phyloP scores from a whole-genome alignment of 192 early-diverging fungal genomes.

The Podochytrium sp. region DNA sequence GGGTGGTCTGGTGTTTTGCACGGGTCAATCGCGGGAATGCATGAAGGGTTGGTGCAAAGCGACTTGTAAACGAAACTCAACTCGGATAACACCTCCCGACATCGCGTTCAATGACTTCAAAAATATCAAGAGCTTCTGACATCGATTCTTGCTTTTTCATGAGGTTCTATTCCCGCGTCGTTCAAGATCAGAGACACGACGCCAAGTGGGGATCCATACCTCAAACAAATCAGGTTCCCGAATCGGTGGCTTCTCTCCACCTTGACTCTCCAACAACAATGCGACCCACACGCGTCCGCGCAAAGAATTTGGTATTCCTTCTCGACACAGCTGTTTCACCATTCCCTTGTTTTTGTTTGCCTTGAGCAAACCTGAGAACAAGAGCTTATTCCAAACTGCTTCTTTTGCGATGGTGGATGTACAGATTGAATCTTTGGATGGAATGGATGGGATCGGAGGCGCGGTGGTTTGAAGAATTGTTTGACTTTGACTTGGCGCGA shows the following conservation, averaged over 20 bases:
- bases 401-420: too few species aligned
- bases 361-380: too few species aligned
- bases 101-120: conserved; percentile 90
- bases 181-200: conserved; percentile 29
- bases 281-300: conserved; percentile 73
- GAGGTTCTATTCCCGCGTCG: conserved; percentile 2
- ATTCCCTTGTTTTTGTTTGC: too few species aligned
- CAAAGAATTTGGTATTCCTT: conserved; percentile 72
- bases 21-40: too few species aligned
- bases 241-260: too few species aligned
- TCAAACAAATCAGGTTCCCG: conserved; percentile 56
- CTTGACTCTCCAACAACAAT: conserved; percentile 54
- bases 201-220: conserved; percentile 29
- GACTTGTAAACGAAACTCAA: conserved; percentile 9
- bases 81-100: conserved; percentile 84
- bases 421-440: too few species aligned
- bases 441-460: too few species aligned
- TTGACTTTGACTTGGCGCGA: too few species aligned
- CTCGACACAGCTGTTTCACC: conserved; percentile 68
- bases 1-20: conserved; percentile 59
- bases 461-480: too few species aligned
- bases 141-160: conserved; percentile 21
- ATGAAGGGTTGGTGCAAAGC: too few species aligned
- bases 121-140: conserved; percentile 62
- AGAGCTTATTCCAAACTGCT: too few species aligned